Evolutionary conservation across 257 asterid species (phyloP).

Genomic region (Perilla frutescens): DNA sequence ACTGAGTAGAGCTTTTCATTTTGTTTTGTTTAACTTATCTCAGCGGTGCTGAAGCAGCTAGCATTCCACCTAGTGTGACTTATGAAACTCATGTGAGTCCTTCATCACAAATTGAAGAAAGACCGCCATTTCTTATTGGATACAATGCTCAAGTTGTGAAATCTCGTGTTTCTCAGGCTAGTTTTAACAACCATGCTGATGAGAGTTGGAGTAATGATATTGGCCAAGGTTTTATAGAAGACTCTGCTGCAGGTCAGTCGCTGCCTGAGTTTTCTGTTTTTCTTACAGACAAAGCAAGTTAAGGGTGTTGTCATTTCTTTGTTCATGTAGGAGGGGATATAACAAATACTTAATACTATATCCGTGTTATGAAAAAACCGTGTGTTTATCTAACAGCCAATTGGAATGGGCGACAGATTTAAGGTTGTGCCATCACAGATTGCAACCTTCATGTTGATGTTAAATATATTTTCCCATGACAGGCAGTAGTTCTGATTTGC

Average conservation of each 20-base stretch:
- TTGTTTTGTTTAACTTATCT: constrained; percentile 18
- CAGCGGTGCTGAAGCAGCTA: constrained; percentile 59
- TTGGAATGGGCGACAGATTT: constrained; percentile 28
- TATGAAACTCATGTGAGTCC: constrained; percentile 42
- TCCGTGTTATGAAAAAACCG: constrained; percentile 19
- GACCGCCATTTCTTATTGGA: constrained; percentile 38
- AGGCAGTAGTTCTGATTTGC: constrained; percentile 55
- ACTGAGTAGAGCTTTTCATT: constrained; percentile 31
- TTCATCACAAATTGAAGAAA: constrained; percentile 45
- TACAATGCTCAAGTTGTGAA: constrained; percentile 44
- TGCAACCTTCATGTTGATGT: constrained; percentile 35
- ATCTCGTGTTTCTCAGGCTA: constrained; percentile 47
- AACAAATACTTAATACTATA: constrained; percentile 6
- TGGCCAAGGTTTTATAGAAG: constrained; percentile 41
- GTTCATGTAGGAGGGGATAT: constrained; percentile 20
- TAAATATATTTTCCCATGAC: constrained; percentile 36
- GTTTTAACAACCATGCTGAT: constrained; percentile 36
- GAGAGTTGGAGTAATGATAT: constrained; percentile 48
- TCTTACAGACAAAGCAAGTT: constrained; percentile 8
- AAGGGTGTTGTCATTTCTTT: constrained; percentile 24
- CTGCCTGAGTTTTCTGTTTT: constrained; percentile 25
- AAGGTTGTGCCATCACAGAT: constrained; percentile 14
- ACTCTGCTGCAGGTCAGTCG: constrained; percentile 45
- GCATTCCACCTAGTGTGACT: constrained; percentile 33
- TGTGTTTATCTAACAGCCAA: constrained; percentile 18